These are phyloP conservation scores for Pulicaria dysenterica DNA, from an alignment of 129 eudicot genomes.

Conservation along the genomic window DNA sequence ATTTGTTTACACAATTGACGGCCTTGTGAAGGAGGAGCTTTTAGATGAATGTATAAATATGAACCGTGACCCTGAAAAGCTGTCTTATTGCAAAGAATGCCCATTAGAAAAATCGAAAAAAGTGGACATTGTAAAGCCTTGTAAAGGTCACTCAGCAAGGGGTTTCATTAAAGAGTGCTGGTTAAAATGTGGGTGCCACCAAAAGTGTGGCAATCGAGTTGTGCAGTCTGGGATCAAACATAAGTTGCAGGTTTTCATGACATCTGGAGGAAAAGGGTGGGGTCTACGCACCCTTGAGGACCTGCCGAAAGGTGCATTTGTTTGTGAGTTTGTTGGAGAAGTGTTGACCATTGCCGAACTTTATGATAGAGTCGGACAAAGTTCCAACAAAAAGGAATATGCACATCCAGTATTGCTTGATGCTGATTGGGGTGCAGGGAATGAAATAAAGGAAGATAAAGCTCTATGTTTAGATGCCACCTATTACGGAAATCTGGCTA, in stretches of 20 bases:
- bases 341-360: slow-evolving; percentile 68
- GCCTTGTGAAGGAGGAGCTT: slow-evolving; percentile 70
- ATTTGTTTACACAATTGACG: slow-evolving; percentile 71
- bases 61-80: slow-evolving; percentile 70
- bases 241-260: slow-evolving; percentile 88
- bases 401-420: slow-evolving; percentile 84
- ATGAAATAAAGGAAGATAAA: slow-evolving; percentile 66
- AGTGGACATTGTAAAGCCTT: slow-evolving; percentile 60
- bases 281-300: slow-evolving; percentile 93
- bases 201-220: slow-evolving; percentile 85
- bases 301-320: slow-evolving; percentile 91
- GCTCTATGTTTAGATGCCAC: slow-evolving; percentile 85
- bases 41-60: slow-evolving; percentile 59
- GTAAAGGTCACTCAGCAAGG: slow-evolving; percentile 75
- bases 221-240: slow-evolving; percentile 81
- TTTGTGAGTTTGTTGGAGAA: slow-evolving; percentile 96
- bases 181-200: slow-evolving; percentile 80
- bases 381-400: slow-evolving; percentile 47
- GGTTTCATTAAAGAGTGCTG: slow-evolving; percentile 90
- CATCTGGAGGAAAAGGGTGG: slow-evolving; percentile 90
- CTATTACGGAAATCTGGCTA: slow-evolving; percentile 76
- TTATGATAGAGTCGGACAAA: slow-evolving; percentile 55
- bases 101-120: slow-evolving; percentile 70
- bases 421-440: slow-evolving; percentile 80
- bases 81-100: slow-evolving; percentile 71